These are phyloP conservation scores for Salix purpurea DNA, from an alignment of 345 rosid genomes.

Conservation along the genomic window DNA sequence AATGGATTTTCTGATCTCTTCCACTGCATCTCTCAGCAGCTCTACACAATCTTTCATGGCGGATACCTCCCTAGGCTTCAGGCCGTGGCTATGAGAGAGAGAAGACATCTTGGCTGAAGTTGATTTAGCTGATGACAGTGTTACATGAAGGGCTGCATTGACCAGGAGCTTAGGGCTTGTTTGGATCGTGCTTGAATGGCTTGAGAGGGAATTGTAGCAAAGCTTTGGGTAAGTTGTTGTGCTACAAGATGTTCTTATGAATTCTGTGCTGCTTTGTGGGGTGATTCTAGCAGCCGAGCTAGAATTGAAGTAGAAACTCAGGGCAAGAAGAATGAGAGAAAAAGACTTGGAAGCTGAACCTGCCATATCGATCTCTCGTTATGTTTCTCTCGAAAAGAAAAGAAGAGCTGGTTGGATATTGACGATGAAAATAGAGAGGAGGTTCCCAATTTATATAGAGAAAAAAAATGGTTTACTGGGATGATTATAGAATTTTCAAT, in stretches of 20 bases:
- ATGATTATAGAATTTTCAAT: background rate
- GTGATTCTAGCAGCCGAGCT: slow-evolving; percentile 25
- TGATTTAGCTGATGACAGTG: slow-evolving; percentile 40
- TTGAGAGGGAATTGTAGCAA: slow-evolving; percentile 53
- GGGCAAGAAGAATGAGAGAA: slow-evolving; percentile 12
- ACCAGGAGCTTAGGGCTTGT: slow-evolving; percentile 67
- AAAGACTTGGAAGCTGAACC: slow-evolving; percentile 2
- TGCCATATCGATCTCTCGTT: slow-evolving; percentile 17
- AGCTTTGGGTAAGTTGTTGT: slow-evolving; percentile 62
- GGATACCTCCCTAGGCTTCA: slow-evolving; percentile 42
- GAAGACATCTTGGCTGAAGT: slow-evolving; percentile 39
- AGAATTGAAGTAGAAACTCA: slow-evolving; percentile 11
- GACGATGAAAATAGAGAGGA: slow-evolving; percentile 8
- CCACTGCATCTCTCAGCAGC: slow-evolving; percentile 57
- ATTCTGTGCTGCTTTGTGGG: slow-evolving; percentile 34
- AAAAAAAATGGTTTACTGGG: background rate
- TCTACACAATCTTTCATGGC: slow-evolving; percentile 71
- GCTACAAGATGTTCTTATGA: slow-evolving; percentile 55
- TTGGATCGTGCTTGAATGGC: slow-evolving; percentile 51
- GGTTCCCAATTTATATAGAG: slow-evolving; percentile 18
- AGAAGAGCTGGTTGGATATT: background rate
- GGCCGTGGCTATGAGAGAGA: slow-evolving; percentile 37
- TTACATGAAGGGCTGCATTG: slow-evolving; percentile 59
- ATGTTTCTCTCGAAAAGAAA: background rate
- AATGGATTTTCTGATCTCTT: slow-evolving; percentile 52